A percentile compares a stretch with the other conserved stretches of the same genome.
phyloP scores from a whole-genome alignment of 2,329 filamentous ascomycete species.

The Fusarium dimerum region DNA sequence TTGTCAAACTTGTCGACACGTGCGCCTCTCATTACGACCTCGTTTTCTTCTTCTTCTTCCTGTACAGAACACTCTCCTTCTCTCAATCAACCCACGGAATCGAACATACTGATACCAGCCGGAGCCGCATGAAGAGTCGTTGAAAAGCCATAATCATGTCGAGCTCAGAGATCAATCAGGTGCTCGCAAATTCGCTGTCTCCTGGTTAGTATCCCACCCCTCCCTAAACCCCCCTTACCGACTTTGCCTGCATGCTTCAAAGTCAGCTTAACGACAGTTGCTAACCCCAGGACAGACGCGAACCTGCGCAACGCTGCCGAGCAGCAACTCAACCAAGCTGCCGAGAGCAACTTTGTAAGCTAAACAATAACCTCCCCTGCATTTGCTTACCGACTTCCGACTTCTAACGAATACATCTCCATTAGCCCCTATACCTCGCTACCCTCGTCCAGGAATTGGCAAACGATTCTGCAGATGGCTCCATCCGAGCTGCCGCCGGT shows the following conservation, averaged over 20 bases:
- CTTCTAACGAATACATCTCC: conserved; percentile 26
- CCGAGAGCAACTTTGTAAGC: conserved; percentile 91
- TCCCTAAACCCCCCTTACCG: conserved; percentile 9
- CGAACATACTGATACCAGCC: conserved; percentile 21
- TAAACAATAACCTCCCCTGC: conserved; percentile 20
- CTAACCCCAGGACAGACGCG: conserved; percentile 67
- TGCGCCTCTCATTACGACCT: conserved; percentile 28
- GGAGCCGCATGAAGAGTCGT: conserved; percentile 41
- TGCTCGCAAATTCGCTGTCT: conserved; percentile 95
- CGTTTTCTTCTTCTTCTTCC: conserved; percentile 18
- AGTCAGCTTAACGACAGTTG: conserved; percentile 14
- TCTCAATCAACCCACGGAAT: conserved; percentile 12
- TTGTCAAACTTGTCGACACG: conserved; percentile 33
- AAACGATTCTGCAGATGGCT: conserved; percentile 79
- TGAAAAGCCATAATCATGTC: conserved; percentile 55
- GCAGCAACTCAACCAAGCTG: conserved; percentile 88
- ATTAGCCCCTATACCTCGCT: conserved; percentile 84
- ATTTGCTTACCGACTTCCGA: conserved; percentile 16
- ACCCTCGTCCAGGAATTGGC: conserved; percentile 93
- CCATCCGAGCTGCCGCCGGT: conserved; percentile 92
- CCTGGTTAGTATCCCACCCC: conserved; percentile 65
- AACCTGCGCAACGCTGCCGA: conserved; percentile 87
- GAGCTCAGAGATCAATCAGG: conserved; percentile 92
- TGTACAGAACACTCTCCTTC: conserved; percentile 8
- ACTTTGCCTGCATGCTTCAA: conserved; percentile 6